A percentile compares a stretch with the other conserved stretches of the same genome.
Conservation (phyloP, 768 basidiomycete genomes). For the Termitomyces sp. region DNA sequence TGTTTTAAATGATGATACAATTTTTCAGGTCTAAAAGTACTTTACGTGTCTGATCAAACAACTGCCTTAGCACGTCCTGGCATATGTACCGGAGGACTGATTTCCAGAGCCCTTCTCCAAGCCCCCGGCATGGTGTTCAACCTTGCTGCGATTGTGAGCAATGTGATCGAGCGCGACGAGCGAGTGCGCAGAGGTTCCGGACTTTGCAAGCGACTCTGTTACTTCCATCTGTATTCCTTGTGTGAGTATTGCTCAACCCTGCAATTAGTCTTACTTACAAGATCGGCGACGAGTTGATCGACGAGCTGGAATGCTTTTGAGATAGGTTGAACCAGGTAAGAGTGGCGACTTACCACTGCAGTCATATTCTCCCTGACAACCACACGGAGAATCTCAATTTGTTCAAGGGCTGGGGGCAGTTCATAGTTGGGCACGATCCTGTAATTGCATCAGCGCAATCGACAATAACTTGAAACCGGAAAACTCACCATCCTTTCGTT, state of each 20-base stretch:
- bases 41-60: constrained; percentile 23
- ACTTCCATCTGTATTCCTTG: constrained; percentile 45
- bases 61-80: constrained; percentile 46
- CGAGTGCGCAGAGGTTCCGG: constrained; percentile 44
- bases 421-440: constrained; percentile 51
- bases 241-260: not conserved
- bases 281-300: constrained; percentile 61
- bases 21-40: not conserved
- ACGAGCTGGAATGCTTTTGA: constrained; percentile 51
- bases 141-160: constrained; percentile 18
- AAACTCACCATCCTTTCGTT: constrained; percentile 46
- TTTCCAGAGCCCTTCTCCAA: constrained; percentile 45
- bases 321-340: constrained; percentile 41
- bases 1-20: not conserved
- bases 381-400: constrained; percentile 58
- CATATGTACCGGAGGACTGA: constrained; percentile 55
- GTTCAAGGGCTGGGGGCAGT: constrained; percentile 46
- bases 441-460: not conserved
- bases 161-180: constrained; percentile 35
- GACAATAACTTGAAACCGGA: not conserved
- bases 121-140: constrained; percentile 36
- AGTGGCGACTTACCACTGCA: constrained; percentile 33
- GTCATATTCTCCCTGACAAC: constrained; percentile 60
- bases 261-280: constrained; percentile 38
- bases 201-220: constrained; percentile 49